phyloP scores from a whole-genome alignment of 768 basidiomycete genomes.

The Coprinopsis cinerea region DNA sequence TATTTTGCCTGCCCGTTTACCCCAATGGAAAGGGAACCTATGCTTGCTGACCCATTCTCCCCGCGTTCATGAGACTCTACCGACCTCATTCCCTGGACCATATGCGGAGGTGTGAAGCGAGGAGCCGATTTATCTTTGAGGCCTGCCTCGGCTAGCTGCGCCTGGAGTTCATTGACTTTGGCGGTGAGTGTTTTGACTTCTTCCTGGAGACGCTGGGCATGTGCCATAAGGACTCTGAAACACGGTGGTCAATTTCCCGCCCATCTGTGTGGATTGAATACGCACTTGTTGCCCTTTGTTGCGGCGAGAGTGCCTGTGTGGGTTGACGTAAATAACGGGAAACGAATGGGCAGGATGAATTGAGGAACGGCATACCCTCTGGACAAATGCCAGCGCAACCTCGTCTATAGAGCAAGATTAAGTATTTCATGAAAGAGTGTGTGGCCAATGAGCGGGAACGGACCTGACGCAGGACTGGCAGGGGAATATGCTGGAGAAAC shows the following conservation, averaged over 20 bases:
- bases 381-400: constrained; percentile 50
- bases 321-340: not conserved
- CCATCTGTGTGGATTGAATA: not conserved
- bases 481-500: constrained; percentile 37
- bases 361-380: constrained; percentile 32
- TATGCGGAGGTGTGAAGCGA: not conserved
- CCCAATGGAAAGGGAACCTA: constrained; percentile 47
- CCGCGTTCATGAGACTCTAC: constrained; percentile 6
- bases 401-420: constrained; percentile 24
- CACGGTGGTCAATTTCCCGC: not conserved
- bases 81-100: not conserved
- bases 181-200: constrained; percentile 38
- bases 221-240: constrained; percentile 44
- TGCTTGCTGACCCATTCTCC: constrained; percentile 17
- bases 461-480: constrained; percentile 48
- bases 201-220: constrained; percentile 40
- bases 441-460: not conserved
- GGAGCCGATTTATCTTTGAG: constrained; percentile 13
- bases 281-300: constrained; percentile 53
- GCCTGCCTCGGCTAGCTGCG: constrained; percentile 27
- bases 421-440: not conserved
- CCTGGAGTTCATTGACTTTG: constrained; percentile 42
- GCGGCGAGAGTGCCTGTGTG: constrained; percentile 40
- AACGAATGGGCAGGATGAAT: not conserved
- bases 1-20: constrained; percentile 43